A percentile compares a stretch with the other conserved stretches of the same genome.
Conservation (phyloP, 208 protist species). For the Leptomonas seymouri region DNA sequence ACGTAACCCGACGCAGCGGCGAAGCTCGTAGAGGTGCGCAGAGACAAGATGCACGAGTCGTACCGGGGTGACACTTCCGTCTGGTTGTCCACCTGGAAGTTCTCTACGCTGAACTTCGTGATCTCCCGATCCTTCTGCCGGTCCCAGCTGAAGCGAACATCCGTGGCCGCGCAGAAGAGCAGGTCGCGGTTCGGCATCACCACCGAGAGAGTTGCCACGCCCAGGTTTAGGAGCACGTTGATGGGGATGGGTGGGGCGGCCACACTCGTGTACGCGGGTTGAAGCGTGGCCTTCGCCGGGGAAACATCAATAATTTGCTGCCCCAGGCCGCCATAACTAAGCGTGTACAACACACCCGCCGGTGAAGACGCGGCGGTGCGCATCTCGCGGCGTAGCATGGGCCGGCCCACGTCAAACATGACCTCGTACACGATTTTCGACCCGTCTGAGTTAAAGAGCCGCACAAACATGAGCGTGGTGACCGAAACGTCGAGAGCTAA, state of each 20-base stretch:
- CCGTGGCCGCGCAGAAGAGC: conserved; percentile 66
- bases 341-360: conserved; percentile 43
- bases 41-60: conserved; percentile 69
- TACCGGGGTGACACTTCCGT: conserved; percentile 76
- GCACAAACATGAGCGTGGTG: conserved; percentile 38
- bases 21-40: conserved; percentile 44
- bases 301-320: conserved; percentile 71
- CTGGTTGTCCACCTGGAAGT: conserved; percentile 91
- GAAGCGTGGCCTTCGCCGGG: conserved; percentile 16
- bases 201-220: conserved; percentile 63
- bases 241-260: conserved; percentile 49
- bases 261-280: conserved; percentile 19
- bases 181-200: conserved; percentile 68
- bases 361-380: conserved; percentile 26
- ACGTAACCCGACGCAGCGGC: conserved; percentile 59
- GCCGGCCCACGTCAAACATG: conserved; percentile 34
- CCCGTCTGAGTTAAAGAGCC: conserved; percentile 18
- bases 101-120: conserved; percentile 67
- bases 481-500: conserved; percentile 57
- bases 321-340: conserved; percentile 56
- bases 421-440: conserved; percentile 18
- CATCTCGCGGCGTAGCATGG: conserved; percentile 34
- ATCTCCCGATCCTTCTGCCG: conserved; percentile 50
- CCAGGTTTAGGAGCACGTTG: conserved; percentile 65
- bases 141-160: conserved; percentile 69